Evolutionary conservation across 768 basidiomycete genomes (phyloP).

Genomic region (Paxillus rubicundulus): DNA sequence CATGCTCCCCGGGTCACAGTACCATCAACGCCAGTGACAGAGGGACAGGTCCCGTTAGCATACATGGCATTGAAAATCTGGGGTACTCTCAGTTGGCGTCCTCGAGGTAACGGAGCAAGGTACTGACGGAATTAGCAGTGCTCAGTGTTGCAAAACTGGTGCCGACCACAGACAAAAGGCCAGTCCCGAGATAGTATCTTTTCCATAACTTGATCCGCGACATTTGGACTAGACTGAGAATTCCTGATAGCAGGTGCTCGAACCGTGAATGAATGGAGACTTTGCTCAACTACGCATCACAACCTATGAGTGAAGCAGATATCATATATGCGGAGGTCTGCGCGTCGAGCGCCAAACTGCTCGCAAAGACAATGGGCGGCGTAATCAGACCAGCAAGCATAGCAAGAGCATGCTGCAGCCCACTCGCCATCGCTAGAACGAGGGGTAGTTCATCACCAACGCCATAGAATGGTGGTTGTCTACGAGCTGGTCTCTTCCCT

Average conservation of each 20-base stretch:
- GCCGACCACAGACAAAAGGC: slow-evolving; percentile 77
- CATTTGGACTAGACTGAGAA: slow-evolving; percentile 77
- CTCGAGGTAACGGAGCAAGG: neutral
- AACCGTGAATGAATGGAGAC: neutral
- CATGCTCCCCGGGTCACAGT: slow-evolving; percentile 57
- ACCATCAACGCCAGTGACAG: slow-evolving; percentile 54
- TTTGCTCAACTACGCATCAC: slow-evolving; percentile 44
- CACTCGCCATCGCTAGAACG: slow-evolving; percentile 67
- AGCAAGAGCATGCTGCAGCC: slow-evolving; percentile 73
- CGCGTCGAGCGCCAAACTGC: slow-evolving; percentile 55
- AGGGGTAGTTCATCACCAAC: slow-evolving; percentile 72
- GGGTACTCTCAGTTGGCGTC: neutral
- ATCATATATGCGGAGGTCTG: slow-evolving; percentile 72
- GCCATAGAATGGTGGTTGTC: slow-evolving; percentile 70
- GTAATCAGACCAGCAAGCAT: slow-evolving; percentile 84
- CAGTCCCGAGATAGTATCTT: slow-evolving; percentile 75
- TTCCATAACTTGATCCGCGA: slow-evolving; percentile 59
- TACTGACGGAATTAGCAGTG: slow-evolving; percentile 62
- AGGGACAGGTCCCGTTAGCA: slow-evolving; percentile 72
- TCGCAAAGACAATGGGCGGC: slow-evolving; percentile 79
- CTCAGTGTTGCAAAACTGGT: slow-evolving; percentile 78
- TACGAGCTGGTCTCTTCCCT: slow-evolving; percentile 23
- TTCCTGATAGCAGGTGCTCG: slow-evolving; percentile 44
- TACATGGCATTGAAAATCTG: slow-evolving; percentile 80
- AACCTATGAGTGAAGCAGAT: slow-evolving; percentile 77